Evolutionary conservation across 169 alveolate species (phyloP), one percentile per base, ranked within the genome.

Genomic region (Plasmodium vinckei): DNA sequence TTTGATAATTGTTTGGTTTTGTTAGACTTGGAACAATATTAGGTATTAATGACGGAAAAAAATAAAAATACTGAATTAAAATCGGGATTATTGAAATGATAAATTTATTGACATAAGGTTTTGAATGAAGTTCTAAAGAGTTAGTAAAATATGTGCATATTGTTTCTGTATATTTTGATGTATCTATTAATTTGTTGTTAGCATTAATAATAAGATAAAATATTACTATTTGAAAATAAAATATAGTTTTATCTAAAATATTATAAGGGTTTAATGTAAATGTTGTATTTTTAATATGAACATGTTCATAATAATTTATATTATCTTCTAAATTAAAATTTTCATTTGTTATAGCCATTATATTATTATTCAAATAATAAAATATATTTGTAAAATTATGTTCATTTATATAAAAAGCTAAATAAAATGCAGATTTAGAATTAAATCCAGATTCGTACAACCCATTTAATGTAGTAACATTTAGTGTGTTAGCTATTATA

Each of bases 391-490:
- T 13, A 61, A 82, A 82, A 13, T 60, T 56, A 1, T 42, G 4
- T 1, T 82, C 86, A 17, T 64, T 69, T 27, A 82, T n/a, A 44
- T 82, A 82, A 64, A 82, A 82, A 39, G 86, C 67, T 19, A 82
- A 49, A 47, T 67, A 82, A 71, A 82, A 82, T 9, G 90, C 82
- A 47, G 86, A 67, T 21, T 68, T 60, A 2, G 39, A 12, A 72
- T 82, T 72, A 71, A 82, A 82, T 1, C 86, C 90, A 12, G 90
- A 82, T 49, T 82, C 90, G 21, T 84, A 82, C 6, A 82, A n/a
- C 13, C 82, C 33, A 17, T 82, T 70, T 53, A 65, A 49, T 25
- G 60, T 44, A 9, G 47, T 57, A 25, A 19, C 25, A 47, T 33
- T 68, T 21, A 82, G 61, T 4, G 86, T 82, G 15, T 56, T 82